Percentiles rank a stretch among this genome's conserved stretches.
Conservation (phyloP, 2,329 filamentous ascomycete genomes). For the Aureobasidium vineae region DNA sequence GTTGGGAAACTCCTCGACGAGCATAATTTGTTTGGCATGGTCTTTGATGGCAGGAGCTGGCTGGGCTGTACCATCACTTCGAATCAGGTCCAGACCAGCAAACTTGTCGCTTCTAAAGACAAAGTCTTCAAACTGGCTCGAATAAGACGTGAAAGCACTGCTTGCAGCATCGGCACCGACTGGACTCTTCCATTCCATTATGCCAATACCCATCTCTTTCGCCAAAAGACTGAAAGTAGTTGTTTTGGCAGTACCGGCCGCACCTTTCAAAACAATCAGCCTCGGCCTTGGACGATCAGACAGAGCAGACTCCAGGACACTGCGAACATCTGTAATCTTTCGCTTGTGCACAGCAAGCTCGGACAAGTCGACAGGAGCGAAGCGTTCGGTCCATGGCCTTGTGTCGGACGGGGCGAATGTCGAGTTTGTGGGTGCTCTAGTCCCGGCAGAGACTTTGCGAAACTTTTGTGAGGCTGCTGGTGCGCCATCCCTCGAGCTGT, state of each 20-base stretch:
- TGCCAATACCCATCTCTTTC: slow-evolving; percentile 69
- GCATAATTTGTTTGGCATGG: slow-evolving; percentile 42
- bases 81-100: slow-evolving; percentile 60
- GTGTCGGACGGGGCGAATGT: slow-evolving; percentile 50
- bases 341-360: slow-evolving; percentile 94
- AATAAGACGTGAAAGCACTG: slow-evolving; percentile 66
- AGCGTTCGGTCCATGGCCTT: slow-evolving; percentile 85
- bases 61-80: slow-evolving; percentile 10
- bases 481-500: not conserved
- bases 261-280: slow-evolving; percentile 80
- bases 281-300: slow-evolving; percentile 55
- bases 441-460: slow-evolving; percentile 41
- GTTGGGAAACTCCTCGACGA: slow-evolving; percentile 54
- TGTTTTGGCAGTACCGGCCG: slow-evolving; percentile 90
- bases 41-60: slow-evolving; percentile 18
- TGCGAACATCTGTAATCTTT: slow-evolving; percentile 82
- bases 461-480: slow-evolving; percentile 46
- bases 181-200: slow-evolving; percentile 92
- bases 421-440: slow-evolving; percentile 37
- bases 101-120: slow-evolving; percentile 78
- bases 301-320: slow-evolving; percentile 72
- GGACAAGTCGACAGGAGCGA: slow-evolving; percentile 69
- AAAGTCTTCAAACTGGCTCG: slow-evolving; percentile 89
- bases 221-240: slow-evolving; percentile 78
- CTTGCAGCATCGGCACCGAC: slow-evolving; percentile 58